A percentile compares a stretch with the other conserved stretches of the same genome.
Conservation (phyloP, 345 rosid genomes). For the Balakata baccata region DNA sequence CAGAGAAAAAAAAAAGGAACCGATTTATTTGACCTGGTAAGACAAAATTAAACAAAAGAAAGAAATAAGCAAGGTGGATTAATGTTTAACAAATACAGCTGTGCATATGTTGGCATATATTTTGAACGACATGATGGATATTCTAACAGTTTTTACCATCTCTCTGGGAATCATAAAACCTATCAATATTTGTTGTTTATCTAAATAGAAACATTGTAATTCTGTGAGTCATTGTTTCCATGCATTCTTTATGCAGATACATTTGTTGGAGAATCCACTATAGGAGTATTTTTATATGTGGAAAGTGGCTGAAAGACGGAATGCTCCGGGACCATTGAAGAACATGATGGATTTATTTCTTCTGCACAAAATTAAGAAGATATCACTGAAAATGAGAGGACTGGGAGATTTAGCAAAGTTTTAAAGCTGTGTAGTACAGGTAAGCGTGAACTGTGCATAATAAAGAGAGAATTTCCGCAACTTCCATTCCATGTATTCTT, state of each 20-base stretch:
- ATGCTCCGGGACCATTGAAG: neutral
- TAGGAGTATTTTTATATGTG: neutral
- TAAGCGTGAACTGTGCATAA: neutral
- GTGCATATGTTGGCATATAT: neutral
- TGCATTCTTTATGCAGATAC: conserved; percentile 9
- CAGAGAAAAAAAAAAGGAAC: too few species aligned
- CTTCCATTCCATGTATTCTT: too few species aligned
- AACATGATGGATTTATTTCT: neutral
- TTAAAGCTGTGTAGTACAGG: neutral
- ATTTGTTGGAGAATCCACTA: neutral
- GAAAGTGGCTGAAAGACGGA: neutral
- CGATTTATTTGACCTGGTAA: too few species aligned
- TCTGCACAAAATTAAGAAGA: conserved; percentile 6
- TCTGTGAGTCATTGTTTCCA: neutral
- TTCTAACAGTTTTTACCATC: neutral
- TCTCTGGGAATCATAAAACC: too few species aligned
- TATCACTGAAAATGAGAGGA: neutral
- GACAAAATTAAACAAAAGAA: too few species aligned
- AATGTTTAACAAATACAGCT: too few species aligned
- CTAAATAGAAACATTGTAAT: neutral
- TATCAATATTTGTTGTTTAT: neutral
- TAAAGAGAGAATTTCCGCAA: neutral
- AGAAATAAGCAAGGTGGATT: too few species aligned
- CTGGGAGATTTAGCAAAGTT: neutral
- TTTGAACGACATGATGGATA: neutral